Percentiles rank a stretch among this genome's conserved stretches.
Evolutionary conservation across 225 moss, liverwort and hornwort species (phyloP).

Genomic region (Straminergon stramineum): DNA sequence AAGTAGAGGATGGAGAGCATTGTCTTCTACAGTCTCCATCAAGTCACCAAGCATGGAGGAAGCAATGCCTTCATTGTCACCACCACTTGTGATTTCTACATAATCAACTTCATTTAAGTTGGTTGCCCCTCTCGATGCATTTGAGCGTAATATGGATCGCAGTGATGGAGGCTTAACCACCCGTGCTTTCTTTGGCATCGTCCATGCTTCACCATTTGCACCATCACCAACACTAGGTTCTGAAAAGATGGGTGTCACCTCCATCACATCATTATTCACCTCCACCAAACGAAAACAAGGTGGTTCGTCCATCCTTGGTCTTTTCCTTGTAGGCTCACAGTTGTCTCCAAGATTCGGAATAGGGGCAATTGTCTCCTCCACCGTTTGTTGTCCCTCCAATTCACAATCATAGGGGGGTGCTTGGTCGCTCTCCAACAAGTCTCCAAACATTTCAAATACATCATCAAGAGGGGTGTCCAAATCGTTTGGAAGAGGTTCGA

Average conservation of each 20-base stretch:
- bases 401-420: background rate
- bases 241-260: no score
- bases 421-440: background rate
- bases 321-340: background rate
- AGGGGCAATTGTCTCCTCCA: no score
- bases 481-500: background rate
- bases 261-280: no score
- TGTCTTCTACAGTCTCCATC: background rate
- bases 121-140: background rate
- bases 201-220: no score
- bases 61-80: no score
- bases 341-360: background rate
- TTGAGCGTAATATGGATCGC: rapidly evolving
- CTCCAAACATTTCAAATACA: rapidly evolving
- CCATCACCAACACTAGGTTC: background rate
- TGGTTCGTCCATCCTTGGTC: no score
- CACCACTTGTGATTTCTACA: no score
- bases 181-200: background rate
- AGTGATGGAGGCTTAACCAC: background rate
- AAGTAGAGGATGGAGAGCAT: background rate
- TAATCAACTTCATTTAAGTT: background rate
- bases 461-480: background rate
- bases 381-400: no score
- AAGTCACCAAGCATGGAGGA: rapidly evolving
- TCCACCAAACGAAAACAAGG: background rate